Percentiles rank a stretch among this genome's conserved stretches.
Evolutionary conservation across 2,329 filamentous ascomycete genomes (phyloP).

Genomic region (Fusarium marasasianum): DNA sequence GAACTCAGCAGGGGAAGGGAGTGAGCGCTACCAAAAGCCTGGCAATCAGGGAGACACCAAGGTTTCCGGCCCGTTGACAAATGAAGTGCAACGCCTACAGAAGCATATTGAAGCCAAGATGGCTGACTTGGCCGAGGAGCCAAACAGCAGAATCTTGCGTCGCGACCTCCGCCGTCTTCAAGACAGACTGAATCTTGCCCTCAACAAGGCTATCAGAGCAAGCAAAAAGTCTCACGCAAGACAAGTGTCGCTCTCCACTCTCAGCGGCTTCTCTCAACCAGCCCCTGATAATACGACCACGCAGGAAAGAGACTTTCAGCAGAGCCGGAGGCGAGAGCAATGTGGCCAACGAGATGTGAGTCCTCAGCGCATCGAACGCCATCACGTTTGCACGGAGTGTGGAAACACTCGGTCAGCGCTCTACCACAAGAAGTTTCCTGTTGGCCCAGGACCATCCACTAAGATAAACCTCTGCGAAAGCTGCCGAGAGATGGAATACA

Average conservation of each 20-base stretch:
- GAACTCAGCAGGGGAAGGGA: not conserved
- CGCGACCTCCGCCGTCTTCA: constrained; percentile 42
- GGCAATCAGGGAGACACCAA: not conserved
- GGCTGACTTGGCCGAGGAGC: constrained; percentile 36
- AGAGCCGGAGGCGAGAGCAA: not conserved
- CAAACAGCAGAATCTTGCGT: constrained; percentile 37
- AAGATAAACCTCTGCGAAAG: constrained; percentile 49
- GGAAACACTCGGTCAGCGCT: constrained; percentile 47
- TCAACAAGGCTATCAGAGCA: constrained; percentile 41
- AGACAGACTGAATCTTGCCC: constrained; percentile 41
- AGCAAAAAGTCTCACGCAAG: not conserved
- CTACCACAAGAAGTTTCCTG: constrained; percentile 50
- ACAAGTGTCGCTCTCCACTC: not conserved
- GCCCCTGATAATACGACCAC: not conserved
- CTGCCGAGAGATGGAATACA: constrained; percentile 45
- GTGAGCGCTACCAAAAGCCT: not conserved
- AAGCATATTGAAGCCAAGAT: constrained; percentile 40
- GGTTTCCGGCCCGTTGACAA: constrained; percentile 16
- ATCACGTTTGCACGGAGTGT: constrained; percentile 51
- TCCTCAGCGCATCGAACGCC: constrained; percentile 26
- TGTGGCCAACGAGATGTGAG: constrained; percentile 29
- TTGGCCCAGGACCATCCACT: constrained; percentile 32
- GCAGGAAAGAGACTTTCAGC: not conserved
- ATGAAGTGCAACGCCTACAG: constrained; percentile 43
- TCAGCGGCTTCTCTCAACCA: constrained; percentile 1